Base-by-base conservation (phyloP, 345 rosid genomes). In the Hibiscus syriacus region DNA sequence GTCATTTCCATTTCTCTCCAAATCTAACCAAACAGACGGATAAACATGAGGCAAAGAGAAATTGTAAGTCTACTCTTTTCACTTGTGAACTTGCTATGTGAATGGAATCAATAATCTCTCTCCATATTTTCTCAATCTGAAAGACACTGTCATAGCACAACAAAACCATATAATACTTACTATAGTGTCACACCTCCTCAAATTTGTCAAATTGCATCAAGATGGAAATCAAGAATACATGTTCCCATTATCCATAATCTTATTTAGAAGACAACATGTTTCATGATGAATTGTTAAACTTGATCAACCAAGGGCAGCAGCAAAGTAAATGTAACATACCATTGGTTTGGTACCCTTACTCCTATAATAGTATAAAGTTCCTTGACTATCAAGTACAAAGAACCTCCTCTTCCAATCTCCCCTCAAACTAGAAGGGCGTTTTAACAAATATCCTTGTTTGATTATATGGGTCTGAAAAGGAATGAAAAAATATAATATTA, bases 351-450 rank as follows among this genome's bases (percentile, higher is more conserved):
- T 66, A 72, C 82, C 82, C 69, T 88, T 86, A 78, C 80, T 87
- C 77, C 79, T 81, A 75, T 89, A 84, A 81, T 89, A 92, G 77
- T 76, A 87, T 55, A 92, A 77, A 49, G 84, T 82, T 69, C 98
- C 98, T 66, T 77, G 93, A 72, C 85, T 84, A 77, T 92, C 87
- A 20, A 89, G 92, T 25, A 92, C 92, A 80, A 92, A 92, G 78
- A 89, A 89, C 67, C 92, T 85, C 78, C 96, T 87, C 74, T 92
- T 92, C 98, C 96, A 92, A 46, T 89, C 93, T 59, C 86, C 82
- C 72, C 88, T 89, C 69, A 77, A 72, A 73, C 81, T 77, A 69
- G 97, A 83, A 22, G 97, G 84, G 60, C 90, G 83, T 68, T 87
- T 87, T 67, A 87, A 70, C 55, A 92, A 85, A 83, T 92, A 92